Conservation (phyloP, 257 asterid species). For the Buddleja alternifolia region DNA sequence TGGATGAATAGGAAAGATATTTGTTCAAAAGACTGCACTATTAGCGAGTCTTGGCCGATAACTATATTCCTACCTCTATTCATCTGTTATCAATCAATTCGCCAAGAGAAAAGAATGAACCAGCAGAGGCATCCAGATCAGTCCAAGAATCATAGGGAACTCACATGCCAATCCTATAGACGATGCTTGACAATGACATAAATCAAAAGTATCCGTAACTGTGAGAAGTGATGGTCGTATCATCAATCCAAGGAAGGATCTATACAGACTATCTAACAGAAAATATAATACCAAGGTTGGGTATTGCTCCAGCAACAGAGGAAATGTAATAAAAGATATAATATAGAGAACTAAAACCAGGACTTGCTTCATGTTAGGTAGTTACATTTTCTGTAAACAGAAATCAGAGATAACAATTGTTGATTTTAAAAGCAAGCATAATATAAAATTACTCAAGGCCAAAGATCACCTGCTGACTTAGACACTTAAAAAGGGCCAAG, state of each 20-base stretch:
- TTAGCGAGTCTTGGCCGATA: not conserved
- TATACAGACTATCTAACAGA: not conserved
- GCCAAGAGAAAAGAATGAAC: not conserved
- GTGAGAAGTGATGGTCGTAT: not conserved
- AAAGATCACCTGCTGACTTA: not conserved
- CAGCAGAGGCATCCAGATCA: not conserved
- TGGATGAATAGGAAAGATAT: not conserved
- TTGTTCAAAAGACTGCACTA: not conserved
- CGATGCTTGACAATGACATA: not conserved
- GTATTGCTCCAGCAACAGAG: not conserved
- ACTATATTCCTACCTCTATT: not conserved
- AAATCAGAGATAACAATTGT: no score
- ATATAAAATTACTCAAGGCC: no score
- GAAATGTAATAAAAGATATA: slow-evolving; percentile 12
- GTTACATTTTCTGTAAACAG: no score
- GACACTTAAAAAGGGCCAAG: not conserved
- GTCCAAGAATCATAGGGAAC: not conserved
- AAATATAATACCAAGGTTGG: not conserved
- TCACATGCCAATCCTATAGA: not conserved
- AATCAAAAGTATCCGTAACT: not conserved
- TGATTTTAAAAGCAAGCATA: no score
- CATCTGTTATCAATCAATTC: not conserved
- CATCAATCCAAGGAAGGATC: not conserved
- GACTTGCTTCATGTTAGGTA: not conserved
- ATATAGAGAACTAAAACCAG: not conserved